Conservation (phyloP, 257 asterid species). For the Verbascum thapsus region DNA sequence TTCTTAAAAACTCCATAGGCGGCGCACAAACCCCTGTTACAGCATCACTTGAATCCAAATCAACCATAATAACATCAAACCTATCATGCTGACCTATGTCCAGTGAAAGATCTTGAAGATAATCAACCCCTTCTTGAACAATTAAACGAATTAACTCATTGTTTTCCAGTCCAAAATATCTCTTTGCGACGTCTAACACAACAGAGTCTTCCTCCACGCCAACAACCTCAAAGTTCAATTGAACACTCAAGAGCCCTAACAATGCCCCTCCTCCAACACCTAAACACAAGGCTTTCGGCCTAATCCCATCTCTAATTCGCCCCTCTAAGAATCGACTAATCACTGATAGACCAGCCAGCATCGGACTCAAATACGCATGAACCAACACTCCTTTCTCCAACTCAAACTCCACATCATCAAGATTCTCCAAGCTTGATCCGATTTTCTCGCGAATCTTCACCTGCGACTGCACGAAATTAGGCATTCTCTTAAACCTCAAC, state of each 20-base stretch:
- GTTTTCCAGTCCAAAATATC: slow-evolving; percentile 55
- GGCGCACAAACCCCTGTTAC: slow-evolving; percentile 66
- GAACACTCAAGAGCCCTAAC: slow-evolving; percentile 54
- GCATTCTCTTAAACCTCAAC: slow-evolving; percentile 89
- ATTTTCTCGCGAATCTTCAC: slow-evolving; percentile 48
- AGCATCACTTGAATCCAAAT: slow-evolving; percentile 75
- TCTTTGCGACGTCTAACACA: slow-evolving; percentile 58
- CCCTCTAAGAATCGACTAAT: slow-evolving; percentile 46
- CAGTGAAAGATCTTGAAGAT: slow-evolving; percentile 42
- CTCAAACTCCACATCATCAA: slow-evolving; percentile 47
- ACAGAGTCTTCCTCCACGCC: slow-evolving; percentile 76
- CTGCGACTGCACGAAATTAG: slow-evolving; percentile 79
- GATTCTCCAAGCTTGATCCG: slow-evolving; percentile 27
- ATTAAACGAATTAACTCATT: slow-evolving; percentile 42
- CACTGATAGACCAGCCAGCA: slow-evolving; percentile 74
- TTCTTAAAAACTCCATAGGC: slow-evolving; percentile 58
- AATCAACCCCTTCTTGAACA: slow-evolving; percentile 62
- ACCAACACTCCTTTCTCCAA: slow-evolving; percentile 56
- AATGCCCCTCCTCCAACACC: slow-evolving; percentile 97
- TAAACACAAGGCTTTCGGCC: slow-evolving; percentile 73
- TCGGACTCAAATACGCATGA: slow-evolving; percentile 82
- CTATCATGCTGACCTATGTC: slow-evolving; percentile 19
- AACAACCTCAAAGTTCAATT: slow-evolving; percentile 59
- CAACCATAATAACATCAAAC: slow-evolving; percentile 82
- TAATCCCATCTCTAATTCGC: slow-evolving; percentile 36